These are phyloP conservation scores for Tolypocladium ophioglossoides DNA, from an alignment of 2,329 filamentous ascomycete species.

Conservation along the genomic window DNA sequence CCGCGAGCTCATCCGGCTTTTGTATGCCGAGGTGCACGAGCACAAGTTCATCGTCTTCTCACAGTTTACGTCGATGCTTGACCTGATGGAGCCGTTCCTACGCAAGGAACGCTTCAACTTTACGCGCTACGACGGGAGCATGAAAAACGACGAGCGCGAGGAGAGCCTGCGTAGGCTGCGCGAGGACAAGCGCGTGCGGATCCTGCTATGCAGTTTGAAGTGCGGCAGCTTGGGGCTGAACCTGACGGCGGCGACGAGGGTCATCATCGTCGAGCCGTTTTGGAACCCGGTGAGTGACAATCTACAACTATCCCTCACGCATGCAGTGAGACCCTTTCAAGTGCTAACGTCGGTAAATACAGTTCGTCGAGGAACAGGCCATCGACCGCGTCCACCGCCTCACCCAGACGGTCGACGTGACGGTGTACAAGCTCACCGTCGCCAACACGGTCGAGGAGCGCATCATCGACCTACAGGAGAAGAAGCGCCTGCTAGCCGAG, in stretches of 20 bases:
- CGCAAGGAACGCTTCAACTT: constrained; percentile 62
- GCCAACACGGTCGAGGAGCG: constrained; percentile 81
- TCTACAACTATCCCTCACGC: neutral
- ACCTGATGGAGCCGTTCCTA: constrained; percentile 89
- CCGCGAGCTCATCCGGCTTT: constrained; percentile 68
- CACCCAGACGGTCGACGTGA: constrained; percentile 88
- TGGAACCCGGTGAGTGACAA: constrained; percentile 72
- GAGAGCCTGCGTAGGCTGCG: constrained; percentile 70
- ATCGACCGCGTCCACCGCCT: constrained; percentile 98
- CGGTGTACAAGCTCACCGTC: constrained; percentile 90
- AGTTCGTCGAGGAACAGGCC: constrained; percentile 97
- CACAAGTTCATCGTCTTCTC: constrained; percentile 99
- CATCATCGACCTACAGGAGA: constrained; percentile 88
- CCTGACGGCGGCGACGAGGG: constrained; percentile 82
- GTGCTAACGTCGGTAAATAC: constrained; percentile 5
- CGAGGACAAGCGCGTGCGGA: constrained; percentile 61
- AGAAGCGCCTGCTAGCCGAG: constrained; percentile 85
- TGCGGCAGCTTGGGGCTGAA: constrained; percentile 91
- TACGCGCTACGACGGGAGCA: constrained; percentile 86
- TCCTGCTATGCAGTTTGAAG: constrained; percentile 86
- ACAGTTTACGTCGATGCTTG: constrained; percentile 96
- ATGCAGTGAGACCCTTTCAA: neutral
- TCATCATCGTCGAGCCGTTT: constrained; percentile 93
- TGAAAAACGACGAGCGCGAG: constrained; percentile 89
- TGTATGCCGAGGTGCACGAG: constrained; percentile 64